Percentiles rank a stretch among this genome's conserved stretches.
These are phyloP conservation scores for Plasmodium relictum DNA, from an alignment of 169 alveolate genomes.

Conservation along the genomic window DNA sequence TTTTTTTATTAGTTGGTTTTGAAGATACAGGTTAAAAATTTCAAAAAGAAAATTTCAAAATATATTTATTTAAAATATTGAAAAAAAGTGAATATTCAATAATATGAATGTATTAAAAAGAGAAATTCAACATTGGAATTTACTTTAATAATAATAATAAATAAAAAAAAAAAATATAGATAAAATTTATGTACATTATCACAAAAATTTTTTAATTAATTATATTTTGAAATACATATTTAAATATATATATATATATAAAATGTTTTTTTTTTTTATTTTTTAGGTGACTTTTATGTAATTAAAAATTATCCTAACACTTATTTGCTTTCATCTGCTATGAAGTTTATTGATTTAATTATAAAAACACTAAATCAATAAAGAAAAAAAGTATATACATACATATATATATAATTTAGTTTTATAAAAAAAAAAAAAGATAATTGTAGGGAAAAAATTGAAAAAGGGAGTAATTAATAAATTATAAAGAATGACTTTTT, in stretches of 20 bases:
- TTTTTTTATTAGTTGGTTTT: constrained; percentile 71
- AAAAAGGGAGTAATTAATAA: too few species aligned
- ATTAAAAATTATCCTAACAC: constrained; percentile 69
- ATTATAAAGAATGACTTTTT: too few species aligned
- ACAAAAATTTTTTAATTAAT: background rate
- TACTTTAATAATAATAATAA: too few species aligned
- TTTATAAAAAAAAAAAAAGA: background rate
- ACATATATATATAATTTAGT: background rate
- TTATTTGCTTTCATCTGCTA: constrained; percentile 60
- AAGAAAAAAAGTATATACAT: constrained; percentile 10
- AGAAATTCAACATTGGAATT: too few species aligned
- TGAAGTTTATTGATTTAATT: constrained; percentile 64
- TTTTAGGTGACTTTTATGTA: constrained; percentile 63
- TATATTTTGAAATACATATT: too few species aligned
- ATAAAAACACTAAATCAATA: constrained; percentile 24
- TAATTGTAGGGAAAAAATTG: background rate
- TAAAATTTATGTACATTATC: background rate
- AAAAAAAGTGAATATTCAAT: background rate
- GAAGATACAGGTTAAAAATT: constrained; percentile 61
- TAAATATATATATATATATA: background rate
- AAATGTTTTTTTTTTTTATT: constrained; percentile 7
- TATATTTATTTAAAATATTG: background rate
- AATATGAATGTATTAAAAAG: background rate
- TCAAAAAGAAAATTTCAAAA: background rate
- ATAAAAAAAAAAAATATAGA: too few species aligned